Evolutionary conservation across 805 yeast genomes (phyloP), one percentile per base, ranked within the genome.

Genomic region (Babjeviella inositovora): DNA sequence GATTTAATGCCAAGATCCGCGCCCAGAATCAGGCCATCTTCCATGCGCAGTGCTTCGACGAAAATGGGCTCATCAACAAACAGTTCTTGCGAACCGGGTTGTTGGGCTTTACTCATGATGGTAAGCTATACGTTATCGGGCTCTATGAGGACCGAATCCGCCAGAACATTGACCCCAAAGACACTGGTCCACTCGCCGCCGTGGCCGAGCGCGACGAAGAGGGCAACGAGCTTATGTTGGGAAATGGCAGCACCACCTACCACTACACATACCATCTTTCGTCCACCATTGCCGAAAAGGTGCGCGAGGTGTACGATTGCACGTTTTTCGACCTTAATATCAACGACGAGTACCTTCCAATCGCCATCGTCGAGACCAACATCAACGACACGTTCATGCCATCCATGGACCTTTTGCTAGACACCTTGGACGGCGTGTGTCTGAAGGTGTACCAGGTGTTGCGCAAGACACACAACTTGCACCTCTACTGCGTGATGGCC

Each of bases 1-100:
- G n/a, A n/a, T n/a, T n/a, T n/a, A n/a, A n/a, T n/a, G n/a, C n/a
- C n/a, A n/a, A n/a, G n/a, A n/a, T n/a, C n/a, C n/a, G n/a, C n/a
- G n/a, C n/a, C 21, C 61, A 77, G 20, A 76, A 92, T 0, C 71
- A 67, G 28, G 62, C 58, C 29, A 74, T 81, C 2, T 82, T 82
- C 47, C 90, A 76, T 37, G 93, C 93, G 0, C 65, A 69, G 31
- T 79, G 93, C 37, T 54, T 68, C 18, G 85, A 75, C 31, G 70
- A 72, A 22, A 62, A 65, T 25, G 92, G 92, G 0, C 49, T 59
- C 2, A 42, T 79, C 11, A 82, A 76, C 29, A 54, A 71, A 54
- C 85, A 77, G 25, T 90, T 85, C 43, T 57, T 90, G 24, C 62
- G 98, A 35, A 87, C 97, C 0, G 95, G 96, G 3, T 43, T 87